These are phyloP conservation scores for Melampsora americana DNA, from an alignment of 1,284 basidiomycete species.

Conservation along the genomic window DNA sequence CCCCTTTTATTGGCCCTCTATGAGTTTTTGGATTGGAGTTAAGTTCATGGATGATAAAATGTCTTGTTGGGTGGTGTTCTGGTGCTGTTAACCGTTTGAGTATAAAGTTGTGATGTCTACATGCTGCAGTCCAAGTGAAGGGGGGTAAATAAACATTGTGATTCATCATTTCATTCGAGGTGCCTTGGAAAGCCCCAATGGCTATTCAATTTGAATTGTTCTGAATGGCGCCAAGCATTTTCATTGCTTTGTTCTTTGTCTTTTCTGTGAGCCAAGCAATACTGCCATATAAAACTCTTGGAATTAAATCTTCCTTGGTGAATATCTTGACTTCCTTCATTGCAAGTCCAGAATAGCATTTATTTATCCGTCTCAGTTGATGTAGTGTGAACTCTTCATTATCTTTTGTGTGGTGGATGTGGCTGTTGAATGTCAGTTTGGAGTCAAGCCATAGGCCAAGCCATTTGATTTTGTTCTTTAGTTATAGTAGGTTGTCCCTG, in stretches of 20 bases:
- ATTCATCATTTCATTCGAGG: too few relatives aligned
- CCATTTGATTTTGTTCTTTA: not conserved
- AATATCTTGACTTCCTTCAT: not conserved
- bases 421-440: constrained; percentile 2
- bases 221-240: not conserved
- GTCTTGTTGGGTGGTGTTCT: not conserved
- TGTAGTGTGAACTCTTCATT: not conserved
- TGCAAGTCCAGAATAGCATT: not conserved
- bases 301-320: not conserved
- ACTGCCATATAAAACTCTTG: not conserved
- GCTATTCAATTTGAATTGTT: not conserved
- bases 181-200: not conserved
- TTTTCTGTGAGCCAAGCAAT: not conserved
- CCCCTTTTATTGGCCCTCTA: not conserved
- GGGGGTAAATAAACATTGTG: too few relatives aligned
- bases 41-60: not conserved
- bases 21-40: not conserved
- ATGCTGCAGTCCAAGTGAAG: not conserved
- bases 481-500: not conserved
- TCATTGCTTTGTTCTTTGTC: not conserved
- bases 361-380: not conserved
- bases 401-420: not conserved
- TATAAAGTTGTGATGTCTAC: not conserved
- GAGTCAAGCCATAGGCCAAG: constrained; percentile 17
- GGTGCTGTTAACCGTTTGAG: not conserved